Evolutionary conservation across 2,329 filamentous ascomycete genomes (phyloP).

Genomic region (Sodiomyces alkalinus): DNA sequence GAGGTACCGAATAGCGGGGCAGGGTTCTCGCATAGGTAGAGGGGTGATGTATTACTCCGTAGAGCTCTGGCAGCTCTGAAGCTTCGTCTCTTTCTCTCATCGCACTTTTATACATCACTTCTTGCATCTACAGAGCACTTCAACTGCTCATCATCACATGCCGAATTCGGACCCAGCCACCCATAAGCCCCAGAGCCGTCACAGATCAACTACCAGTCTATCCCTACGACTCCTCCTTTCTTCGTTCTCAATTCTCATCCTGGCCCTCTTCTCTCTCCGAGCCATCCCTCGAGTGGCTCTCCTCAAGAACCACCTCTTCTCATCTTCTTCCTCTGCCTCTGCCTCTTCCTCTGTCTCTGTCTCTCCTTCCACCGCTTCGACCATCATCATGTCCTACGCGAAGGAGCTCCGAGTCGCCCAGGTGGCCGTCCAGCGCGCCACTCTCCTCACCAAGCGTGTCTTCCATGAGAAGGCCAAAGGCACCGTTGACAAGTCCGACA

Average conservation of each 20-base stretch:
- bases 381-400: slow-evolving; percentile 38
- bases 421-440: slow-evolving; percentile 71
- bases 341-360: slow-evolving; percentile 10
- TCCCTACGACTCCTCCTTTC: slow-evolving; percentile 4
- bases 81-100: too few relatives aligned
- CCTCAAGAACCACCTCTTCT: slow-evolving; percentile 7
- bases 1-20: too few relatives aligned
- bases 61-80: too few relatives aligned
- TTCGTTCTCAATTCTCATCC: slow-evolving; percentile 6
- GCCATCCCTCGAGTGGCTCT: slow-evolving; percentile 10
- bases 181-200: too few relatives aligned
- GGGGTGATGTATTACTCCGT: too few relatives aligned
- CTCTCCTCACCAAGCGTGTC: slow-evolving; percentile 36
- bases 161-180: too few relatives aligned
- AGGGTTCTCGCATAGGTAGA: too few relatives aligned
- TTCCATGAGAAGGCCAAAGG: slow-evolving; percentile 80
- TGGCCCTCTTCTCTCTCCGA: slow-evolving; percentile 8
- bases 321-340: slow-evolving; percentile 3
- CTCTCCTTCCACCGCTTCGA: slow-evolving; percentile 5
- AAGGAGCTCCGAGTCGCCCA: slow-evolving; percentile 73
- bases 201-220: too few relatives aligned
- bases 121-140: too few relatives aligned
- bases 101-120: too few relatives aligned
- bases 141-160: too few relatives aligned
- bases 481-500: slow-evolving; percentile 86